Evolutionary conservation across 2,329 filamentous ascomycete species (phyloP).

Genomic region (Ascochyta fabae): DNA sequence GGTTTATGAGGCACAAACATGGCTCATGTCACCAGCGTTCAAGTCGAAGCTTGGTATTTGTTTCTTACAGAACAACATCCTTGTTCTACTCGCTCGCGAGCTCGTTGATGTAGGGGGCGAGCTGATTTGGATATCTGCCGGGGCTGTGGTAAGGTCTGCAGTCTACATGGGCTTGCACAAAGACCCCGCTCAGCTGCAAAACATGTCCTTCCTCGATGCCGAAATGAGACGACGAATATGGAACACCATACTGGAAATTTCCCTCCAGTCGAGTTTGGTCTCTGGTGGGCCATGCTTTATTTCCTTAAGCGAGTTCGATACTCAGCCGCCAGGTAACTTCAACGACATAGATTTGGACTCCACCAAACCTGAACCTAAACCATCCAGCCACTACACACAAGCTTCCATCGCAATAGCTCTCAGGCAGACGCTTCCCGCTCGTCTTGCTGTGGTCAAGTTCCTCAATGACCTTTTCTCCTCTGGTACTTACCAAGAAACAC

Average conservation of each 20-base stretch:
- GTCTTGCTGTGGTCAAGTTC: slow-evolving; percentile 46
- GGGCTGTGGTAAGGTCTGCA: slow-evolving; percentile 48
- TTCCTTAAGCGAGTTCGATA: slow-evolving; percentile 46
- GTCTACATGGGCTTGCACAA: slow-evolving; percentile 52
- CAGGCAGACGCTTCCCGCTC: slow-evolving; percentile 46
- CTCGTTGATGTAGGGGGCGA: slow-evolving; percentile 43
- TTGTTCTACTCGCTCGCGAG: slow-evolving; percentile 50
- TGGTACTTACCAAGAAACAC: slow-evolving; percentile 37
- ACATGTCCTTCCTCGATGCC: slow-evolving; percentile 25
- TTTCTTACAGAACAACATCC: slow-evolving; percentile 56
- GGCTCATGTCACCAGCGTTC: slow-evolving; percentile 60
- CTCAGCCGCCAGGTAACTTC: slow-evolving; percentile 48
- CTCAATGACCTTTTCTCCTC: slow-evolving; percentile 33
- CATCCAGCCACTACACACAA: slow-evolving; percentile 42
- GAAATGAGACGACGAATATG: slow-evolving; percentile 44
- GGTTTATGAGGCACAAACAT: slow-evolving; percentile 65
- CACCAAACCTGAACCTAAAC: slow-evolving; percentile 34
- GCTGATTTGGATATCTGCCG: slow-evolving; percentile 49
- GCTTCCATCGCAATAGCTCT: slow-evolving; percentile 47
- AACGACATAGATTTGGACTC: slow-evolving; percentile 50
- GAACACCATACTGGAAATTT: slow-evolving; percentile 48
- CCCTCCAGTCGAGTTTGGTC: slow-evolving; percentile 47
- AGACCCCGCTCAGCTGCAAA: slow-evolving; percentile 46
- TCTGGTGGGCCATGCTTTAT: slow-evolving; percentile 48
- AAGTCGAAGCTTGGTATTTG: slow-evolving; percentile 60